phyloP scores from a whole-genome alignment of 2,329 filamentous ascomycete species.

The Aureobasidium sp. region DNA sequence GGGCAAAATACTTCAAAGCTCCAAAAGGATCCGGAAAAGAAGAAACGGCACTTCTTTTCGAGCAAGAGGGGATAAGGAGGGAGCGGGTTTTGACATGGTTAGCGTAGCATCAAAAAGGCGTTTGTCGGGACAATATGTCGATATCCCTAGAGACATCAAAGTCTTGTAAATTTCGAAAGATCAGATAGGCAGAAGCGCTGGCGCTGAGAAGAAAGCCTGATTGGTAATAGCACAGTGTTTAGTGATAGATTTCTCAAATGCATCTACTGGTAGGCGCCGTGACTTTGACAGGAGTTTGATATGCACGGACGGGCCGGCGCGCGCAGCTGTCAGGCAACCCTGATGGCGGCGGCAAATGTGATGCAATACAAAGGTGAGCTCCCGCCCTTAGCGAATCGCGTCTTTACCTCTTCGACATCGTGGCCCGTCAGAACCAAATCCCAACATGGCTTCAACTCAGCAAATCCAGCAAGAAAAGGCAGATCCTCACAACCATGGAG shows the following conservation, averaged over 20 bases:
- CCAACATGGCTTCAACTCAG: conserved; percentile 12
- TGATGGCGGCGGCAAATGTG: conserved; percentile 10
- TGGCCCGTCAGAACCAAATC: not conserved
- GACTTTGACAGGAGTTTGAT: not conserved
- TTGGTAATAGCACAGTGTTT: not conserved
- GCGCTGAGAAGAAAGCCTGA: not conserved
- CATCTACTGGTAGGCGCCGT: no score
- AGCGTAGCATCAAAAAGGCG: conserved; percentile 9
- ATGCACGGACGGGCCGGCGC: not conserved
- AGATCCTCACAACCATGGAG: conserved; percentile 6
- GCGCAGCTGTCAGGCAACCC: not conserved
- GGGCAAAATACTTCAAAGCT: conserved; percentile 31
- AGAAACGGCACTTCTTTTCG: conserved; percentile 51
- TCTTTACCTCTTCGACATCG: not conserved
- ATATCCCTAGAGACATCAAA: not conserved
- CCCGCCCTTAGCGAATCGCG: not conserved
- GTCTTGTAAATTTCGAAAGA: not conserved
- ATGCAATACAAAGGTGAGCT: not conserved
- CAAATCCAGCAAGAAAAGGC: conserved; percentile 12
- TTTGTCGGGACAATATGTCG: not conserved
- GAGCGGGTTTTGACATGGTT: not conserved
- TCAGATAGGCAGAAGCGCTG: not conserved
- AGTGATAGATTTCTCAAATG: not conserved
- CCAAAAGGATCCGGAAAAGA: conserved; percentile 53
- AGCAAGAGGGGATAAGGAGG: conserved; percentile 23